These are phyloP conservation scores for Blumeria graminis DNA, from an alignment of 2,329 filamentous ascomycete genomes.

Conservation along the genomic window DNA sequence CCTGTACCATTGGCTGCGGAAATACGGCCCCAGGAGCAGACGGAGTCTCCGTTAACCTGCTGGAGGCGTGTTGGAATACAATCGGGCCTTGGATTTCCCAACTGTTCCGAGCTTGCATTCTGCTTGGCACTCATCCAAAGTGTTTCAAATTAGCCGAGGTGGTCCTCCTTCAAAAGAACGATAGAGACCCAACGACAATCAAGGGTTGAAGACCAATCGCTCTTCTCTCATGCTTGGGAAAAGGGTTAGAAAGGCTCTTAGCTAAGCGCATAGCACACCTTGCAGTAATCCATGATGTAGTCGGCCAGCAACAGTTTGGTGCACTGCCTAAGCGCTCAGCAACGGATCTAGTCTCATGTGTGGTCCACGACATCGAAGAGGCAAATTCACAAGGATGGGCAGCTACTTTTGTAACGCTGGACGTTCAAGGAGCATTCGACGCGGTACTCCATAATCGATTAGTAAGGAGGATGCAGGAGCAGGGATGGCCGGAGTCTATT, in stretches of 20 bases:
- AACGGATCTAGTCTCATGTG: background rate
- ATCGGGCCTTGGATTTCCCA: background rate
- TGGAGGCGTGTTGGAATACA: background rate
- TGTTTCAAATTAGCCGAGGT: background rate
- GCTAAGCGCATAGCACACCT: background rate
- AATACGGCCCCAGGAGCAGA: background rate
- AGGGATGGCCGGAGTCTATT: background rate
- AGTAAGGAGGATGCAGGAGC: background rate
- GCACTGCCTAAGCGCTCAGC: background rate
- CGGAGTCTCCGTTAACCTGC: background rate
- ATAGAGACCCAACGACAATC: background rate
- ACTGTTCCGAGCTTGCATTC: background rate
- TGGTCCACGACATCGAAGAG: background rate
- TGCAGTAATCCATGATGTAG: background rate
- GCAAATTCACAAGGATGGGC: background rate
- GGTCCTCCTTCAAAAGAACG: background rate
- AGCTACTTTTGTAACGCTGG: background rate
- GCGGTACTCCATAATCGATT: background rate
- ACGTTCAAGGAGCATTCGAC: background rate
- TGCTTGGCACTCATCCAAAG: background rate
- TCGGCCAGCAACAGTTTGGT: background rate
- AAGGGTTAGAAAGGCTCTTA: background rate
- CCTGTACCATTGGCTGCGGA: background rate
- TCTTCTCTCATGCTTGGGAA: background rate
- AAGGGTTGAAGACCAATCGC: background rate